Conservation (phyloP, 2,329 filamentous ascomycete genomes). For the Colletotrichum theobromicola region DNA sequence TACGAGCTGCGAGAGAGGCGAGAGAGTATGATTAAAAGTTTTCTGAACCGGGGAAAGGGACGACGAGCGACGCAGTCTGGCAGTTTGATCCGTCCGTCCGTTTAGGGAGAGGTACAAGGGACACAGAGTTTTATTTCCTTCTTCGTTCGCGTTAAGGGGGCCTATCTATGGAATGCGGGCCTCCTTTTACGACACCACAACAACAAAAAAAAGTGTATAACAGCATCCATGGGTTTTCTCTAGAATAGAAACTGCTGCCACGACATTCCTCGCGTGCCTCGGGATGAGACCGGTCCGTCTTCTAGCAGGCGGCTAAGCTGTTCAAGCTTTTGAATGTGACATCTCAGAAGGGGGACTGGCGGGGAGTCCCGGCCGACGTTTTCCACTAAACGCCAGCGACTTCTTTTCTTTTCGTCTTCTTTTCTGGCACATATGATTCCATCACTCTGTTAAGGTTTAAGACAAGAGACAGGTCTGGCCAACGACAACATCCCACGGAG, state of each 20-base stretch:
- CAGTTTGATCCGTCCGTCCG: not conserved
- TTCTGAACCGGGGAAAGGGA: not conserved
- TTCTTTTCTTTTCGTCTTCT: not conserved
- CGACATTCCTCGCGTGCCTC: not conserved
- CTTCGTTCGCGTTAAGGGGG: not conserved
- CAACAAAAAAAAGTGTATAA: conserved; percentile 4
- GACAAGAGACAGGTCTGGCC: not conserved
- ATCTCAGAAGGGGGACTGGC: not conserved
- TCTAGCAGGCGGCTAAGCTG: not conserved
- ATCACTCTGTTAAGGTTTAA: not conserved
- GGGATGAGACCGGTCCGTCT: not conserved
- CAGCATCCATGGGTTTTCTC: not conserved
- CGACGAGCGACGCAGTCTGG: not conserved
- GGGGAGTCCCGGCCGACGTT: not conserved
- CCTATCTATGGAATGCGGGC: not conserved
- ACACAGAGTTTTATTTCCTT: not conserved
- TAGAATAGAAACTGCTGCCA: conserved; percentile 7
- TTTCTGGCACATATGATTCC: not conserved
- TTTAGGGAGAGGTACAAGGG: not conserved
- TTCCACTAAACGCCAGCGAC: not conserved
- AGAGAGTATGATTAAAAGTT: not conserved
- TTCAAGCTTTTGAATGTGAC: not conserved
- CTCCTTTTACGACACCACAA: not conserved
- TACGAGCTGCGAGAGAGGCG: not conserved
- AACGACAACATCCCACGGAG: not conserved